Evolutionary conservation across 352 stramenopile genomes (phyloP), one percentile per base, ranked within the genome.

Genomic region (Pythium oligandrum): DNA sequence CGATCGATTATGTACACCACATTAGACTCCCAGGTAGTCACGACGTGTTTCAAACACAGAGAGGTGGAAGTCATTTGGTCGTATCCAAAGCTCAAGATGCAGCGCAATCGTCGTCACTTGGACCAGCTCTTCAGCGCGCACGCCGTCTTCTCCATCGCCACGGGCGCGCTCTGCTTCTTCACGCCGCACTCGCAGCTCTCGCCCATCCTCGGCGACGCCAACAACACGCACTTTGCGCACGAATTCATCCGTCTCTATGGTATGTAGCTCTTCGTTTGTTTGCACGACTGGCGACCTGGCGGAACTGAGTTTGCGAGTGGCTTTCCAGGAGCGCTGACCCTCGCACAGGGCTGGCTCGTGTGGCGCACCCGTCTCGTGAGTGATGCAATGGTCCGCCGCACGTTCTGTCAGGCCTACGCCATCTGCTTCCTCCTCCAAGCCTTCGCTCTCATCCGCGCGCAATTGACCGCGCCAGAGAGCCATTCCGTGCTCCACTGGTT

Each of bases 331-430:
- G 79, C 82, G 12, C 57, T 94, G 46, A 94, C 84, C 42, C 66
- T 92, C 51, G 84, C 81, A 36, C 84, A 94, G 55, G 82, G 79
- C 6, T 94, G 80, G 79, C 82, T 94, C 59, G 84, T 94, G 46
- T 92, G 82, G 81, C 82, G 83, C 49, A 92, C 84, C 42, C 78
- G 84, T 4, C 80, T 91, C 55, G 84, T 94, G 61, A 90, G 82
- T 58, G 84, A 92, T 55, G 81, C 79, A 52, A 70, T 94, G 40
- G 72, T 94, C 53, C 81, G 84, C 33, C 83, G 83, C 48, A 94
- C 84, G 46, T 94, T 94, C 65, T 94, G 84, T 57, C 84, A 94
- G 63, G 84, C 81, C 26, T 94, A 94, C 61, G 91, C 79, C 68
- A 86, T 90, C 49, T 94, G 82, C 71, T 94, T 94, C 63, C 69